Evolutionary conservation across 2,329 filamentous ascomycete species (phyloP).

Genomic region (Pyrenochaeta sp.): DNA sequence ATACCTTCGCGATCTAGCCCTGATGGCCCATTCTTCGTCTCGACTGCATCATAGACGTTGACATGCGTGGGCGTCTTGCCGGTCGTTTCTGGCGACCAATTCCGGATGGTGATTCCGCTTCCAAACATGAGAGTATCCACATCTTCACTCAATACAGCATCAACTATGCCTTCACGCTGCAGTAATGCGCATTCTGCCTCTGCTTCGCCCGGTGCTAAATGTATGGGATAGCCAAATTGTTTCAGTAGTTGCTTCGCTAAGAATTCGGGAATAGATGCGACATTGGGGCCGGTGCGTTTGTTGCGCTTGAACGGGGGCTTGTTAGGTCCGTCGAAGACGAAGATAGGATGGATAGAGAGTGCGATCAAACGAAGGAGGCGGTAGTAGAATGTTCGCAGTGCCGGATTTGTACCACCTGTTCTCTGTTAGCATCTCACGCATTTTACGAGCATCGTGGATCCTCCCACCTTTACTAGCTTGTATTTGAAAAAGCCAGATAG

Average conservation of each 20-base stretch:
- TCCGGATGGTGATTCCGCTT: conserved; percentile 77
- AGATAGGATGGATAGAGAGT: conserved; percentile 83
- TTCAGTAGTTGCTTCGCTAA: conserved; percentile 85
- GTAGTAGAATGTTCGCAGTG: conserved; percentile 91
- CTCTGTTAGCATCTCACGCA: conserved; percentile 21
- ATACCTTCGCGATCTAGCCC: conserved; percentile 86
- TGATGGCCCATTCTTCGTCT: conserved; percentile 61
- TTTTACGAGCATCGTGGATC: neutral
- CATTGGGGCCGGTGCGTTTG: conserved; percentile 71
- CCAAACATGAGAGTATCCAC: conserved; percentile 99
- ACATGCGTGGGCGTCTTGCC: conserved; percentile 83
- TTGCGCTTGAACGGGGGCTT: conserved; percentile 90
- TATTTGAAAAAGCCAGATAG: conserved; percentile 96
- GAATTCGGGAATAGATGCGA: conserved; percentile 73
- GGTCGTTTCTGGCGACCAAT: conserved; percentile 80
- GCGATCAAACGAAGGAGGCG: conserved; percentile 80
- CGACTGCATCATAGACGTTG: conserved; percentile 75
- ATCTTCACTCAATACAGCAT: conserved; percentile 94
- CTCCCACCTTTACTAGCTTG: conserved; percentile 75
- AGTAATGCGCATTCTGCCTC: conserved; percentile 94
- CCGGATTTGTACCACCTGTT: conserved; percentile 83
- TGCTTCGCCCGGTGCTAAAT: conserved; percentile 91
- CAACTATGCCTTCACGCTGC: conserved; percentile 73
- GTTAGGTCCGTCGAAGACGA: conserved; percentile 88
- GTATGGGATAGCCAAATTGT: conserved; percentile 82